Evolutionary conservation across 768 basidiomycete genomes (phyloP).

Genomic region (Kondoa subrosea): DNA sequence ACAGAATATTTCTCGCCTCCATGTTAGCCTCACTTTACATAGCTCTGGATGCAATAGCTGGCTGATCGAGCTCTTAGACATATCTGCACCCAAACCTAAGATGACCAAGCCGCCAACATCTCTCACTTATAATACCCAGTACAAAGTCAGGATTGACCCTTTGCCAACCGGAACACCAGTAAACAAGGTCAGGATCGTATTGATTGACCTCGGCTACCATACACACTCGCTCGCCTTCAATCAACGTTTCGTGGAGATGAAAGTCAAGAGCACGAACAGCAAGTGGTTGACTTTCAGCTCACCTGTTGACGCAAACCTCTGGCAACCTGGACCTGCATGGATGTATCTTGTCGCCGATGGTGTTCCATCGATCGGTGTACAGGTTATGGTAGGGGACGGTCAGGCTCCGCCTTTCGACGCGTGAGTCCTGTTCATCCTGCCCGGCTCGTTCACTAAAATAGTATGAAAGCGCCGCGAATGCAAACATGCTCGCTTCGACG

Average conservation of each 20-base stretch:
- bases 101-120: conserved; percentile 30
- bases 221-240: conserved; percentile 8
- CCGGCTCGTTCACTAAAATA: not conserved
- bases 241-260: conserved; percentile 1
- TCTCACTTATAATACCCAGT: conserved; percentile 31
- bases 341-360: conserved; percentile 66
- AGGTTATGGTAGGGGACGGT: conserved; percentile 49
- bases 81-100: conserved; percentile 43
- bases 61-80: conserved; percentile 35
- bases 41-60: conserved; percentile 19
- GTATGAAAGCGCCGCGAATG: not conserved
- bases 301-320: conserved; percentile 61
- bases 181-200: conserved; percentile 29
- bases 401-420: not conserved
- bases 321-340: conserved; percentile 73
- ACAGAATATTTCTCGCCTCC: conserved; percentile 31
- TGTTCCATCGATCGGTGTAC: conserved; percentile 60
- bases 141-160: conserved; percentile 28
- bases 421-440: not conserved
- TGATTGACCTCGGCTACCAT: conserved; percentile 6
- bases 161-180: conserved; percentile 31
- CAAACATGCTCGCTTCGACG: not conserved
- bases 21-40: conserved; percentile 16
- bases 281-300: conserved; percentile 28
- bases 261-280: not conserved